Evolutionary conservation across 345 rosid species (phyloP).

Genomic region (Kernera saxatilis): DNA sequence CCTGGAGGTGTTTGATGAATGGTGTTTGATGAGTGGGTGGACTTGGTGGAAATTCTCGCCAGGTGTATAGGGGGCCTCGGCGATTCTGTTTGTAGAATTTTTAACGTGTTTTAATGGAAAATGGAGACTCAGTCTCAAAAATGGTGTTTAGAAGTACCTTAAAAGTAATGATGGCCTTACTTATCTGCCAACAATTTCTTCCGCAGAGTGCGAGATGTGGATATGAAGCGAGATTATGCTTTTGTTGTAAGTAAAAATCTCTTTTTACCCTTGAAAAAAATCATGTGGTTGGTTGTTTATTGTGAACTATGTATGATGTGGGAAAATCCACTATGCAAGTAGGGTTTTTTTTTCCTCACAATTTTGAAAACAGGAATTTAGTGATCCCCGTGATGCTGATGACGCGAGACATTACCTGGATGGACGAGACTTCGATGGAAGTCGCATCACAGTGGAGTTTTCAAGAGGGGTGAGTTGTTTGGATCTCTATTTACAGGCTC

Average conservation of each 20-base stretch:
- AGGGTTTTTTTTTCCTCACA: neutral
- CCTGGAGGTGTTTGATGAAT: conserved; percentile 95
- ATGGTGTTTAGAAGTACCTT: conserved; percentile 84
- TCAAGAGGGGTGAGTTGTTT: conserved; percentile 65
- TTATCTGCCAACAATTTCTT: conserved; percentile 88
- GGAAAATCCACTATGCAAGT: neutral
- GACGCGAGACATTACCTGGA: conserved; percentile 83
- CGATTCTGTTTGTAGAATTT: conserved; percentile 40
- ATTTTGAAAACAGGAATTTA: conserved; percentile 64
- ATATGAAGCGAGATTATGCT: conserved; percentile 98
- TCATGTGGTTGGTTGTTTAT: neutral
- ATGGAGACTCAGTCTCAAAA: conserved; percentile 71
- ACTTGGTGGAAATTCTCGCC: conserved; percentile 57
- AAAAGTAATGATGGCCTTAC: conserved; percentile 91
- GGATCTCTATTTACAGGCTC: neutral
- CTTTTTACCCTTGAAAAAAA: neutral
- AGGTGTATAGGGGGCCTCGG: conserved; percentile 31
- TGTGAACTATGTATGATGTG: neutral
- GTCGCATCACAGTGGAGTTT: conserved; percentile 88
- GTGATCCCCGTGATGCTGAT: conserved; percentile 93
- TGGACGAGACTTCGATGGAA: conserved; percentile 78
- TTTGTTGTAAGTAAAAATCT: conserved; percentile 61
- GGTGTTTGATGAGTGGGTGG: conserved; percentile 92
- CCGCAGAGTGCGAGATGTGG: conserved; percentile 98
- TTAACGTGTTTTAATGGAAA: conserved; percentile 69